Evolutionary conservation across 108 stramenopile genomes (phyloP).

Genomic region (Conticribra weissflogii): DNA sequence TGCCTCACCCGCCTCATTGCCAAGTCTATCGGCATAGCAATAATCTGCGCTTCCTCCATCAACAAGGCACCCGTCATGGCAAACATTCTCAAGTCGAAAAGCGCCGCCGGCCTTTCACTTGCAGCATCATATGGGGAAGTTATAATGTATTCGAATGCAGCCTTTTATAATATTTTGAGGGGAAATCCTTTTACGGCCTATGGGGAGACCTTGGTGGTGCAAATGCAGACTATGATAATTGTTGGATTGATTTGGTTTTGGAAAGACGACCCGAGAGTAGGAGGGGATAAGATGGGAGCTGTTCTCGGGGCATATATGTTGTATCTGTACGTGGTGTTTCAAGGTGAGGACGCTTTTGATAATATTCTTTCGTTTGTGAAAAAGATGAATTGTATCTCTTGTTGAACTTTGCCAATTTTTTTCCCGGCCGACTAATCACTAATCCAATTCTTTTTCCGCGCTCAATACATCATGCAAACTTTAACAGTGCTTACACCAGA

Average conservation of each 20-base stretch:
- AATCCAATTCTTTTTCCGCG: no score
- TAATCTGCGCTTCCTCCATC: conserved; percentile 67
- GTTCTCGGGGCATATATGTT: conserved; percentile 34
- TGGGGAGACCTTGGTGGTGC: conserved; percentile 76
- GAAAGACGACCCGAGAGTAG: conserved; percentile 23
- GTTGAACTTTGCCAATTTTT: no score
- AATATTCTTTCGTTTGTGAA: no score
- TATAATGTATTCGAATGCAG: conserved; percentile 68
- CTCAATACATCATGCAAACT: neutral
- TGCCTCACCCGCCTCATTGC: conserved; percentile 67
- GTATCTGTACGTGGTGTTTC: conserved; percentile 51
- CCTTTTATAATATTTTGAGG: conserved; percentile 65
- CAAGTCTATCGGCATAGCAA: conserved; percentile 73
- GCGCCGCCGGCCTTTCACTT: conserved; percentile 64
- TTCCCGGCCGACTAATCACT: no score
- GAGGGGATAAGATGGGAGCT: conserved; percentile 29
- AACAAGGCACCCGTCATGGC: conserved; percentile 79
- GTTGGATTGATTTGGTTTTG: conserved; percentile 63
- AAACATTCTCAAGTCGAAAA: conserved; percentile 61
- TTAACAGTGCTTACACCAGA: conserved; percentile 53
- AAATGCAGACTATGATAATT: conserved; percentile 62
- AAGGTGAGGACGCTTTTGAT: conserved; percentile 13
- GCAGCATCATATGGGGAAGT: conserved; percentile 65
- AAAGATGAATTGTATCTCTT: no score
- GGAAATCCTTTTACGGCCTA: conserved; percentile 83